Evolutionary conservation across 1,284 basidiomycete species (phyloP).

Genomic region (Cryptococcus floricola): DNA sequence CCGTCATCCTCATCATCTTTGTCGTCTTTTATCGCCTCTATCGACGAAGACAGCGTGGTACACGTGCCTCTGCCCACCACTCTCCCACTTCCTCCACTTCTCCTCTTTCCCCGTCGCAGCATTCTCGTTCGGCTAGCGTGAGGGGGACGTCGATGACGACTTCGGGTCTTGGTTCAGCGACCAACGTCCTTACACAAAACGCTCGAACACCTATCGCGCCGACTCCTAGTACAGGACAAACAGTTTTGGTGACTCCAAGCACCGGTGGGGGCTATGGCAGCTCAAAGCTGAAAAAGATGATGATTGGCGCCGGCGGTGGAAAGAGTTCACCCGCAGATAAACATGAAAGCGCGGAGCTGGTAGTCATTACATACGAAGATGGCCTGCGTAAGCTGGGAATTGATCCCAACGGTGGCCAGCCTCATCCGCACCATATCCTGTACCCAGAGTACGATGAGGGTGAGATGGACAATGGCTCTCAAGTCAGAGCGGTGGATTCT

Average conservation of each 20-base stretch:
- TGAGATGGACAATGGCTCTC: neutral
- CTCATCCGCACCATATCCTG: constrained; percentile 11
- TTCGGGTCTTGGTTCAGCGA: neutral
- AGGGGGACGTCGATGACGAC: neutral
- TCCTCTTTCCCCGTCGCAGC: neutral
- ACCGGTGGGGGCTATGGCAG: neutral
- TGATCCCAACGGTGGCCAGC: neutral
- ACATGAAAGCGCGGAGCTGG: constrained; percentile 11
- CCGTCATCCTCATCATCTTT: constrained; percentile 21
- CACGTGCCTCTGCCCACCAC: neutral
- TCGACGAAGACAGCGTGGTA: neutral
- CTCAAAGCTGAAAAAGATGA: constrained; percentile 5
- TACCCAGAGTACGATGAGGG: constrained; percentile 1
- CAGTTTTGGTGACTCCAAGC: constrained; percentile 13
- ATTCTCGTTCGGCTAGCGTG: neutral
- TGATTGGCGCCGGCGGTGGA: neutral
- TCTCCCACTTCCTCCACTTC: neutral
- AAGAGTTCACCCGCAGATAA: neutral
- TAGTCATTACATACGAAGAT: constrained; percentile 27
- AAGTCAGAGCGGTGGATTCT: neutral
- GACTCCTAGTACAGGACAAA: constrained; percentile 11
- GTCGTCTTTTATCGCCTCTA: constrained; percentile 3
- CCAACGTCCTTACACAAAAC: too few relatives aligned
- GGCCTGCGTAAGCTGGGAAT: constrained; percentile 23
- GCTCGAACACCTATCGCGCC: constrained; percentile 1